Percentiles rank a stretch among this genome's conserved stretches.
These are phyloP conservation scores for Allomyces arbusculus DNA, from an alignment of 192 early-diverging fungal genomes.

Conservation along the genomic window DNA sequence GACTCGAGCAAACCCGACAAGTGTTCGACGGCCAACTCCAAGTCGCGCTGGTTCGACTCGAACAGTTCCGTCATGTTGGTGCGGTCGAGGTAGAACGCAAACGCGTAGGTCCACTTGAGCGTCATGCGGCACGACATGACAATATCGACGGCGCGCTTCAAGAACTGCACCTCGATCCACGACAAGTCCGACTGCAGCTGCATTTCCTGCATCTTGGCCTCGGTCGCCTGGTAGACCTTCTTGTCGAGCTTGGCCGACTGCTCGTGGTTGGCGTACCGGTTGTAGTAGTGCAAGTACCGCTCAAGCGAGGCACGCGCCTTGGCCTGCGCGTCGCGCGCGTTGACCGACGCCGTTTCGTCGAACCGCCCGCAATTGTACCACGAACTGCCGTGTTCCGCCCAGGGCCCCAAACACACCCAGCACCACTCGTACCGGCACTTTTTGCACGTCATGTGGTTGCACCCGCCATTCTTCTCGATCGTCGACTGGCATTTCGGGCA, in stretches of 20 bases:
- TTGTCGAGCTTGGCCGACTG: conserved; percentile 73
- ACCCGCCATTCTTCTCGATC: conserved; percentile 99
- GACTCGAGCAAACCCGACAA: conserved; percentile 81
- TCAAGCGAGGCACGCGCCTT: conserved; percentile 73
- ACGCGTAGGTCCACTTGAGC: conserved; percentile 92
- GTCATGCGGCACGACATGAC: conserved; percentile 74
- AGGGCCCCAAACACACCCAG: conserved; percentile 97
- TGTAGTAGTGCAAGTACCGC: conserved; percentile 94
- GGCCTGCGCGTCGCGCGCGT: conserved; percentile 68
- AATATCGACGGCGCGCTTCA: conserved; percentile 75
- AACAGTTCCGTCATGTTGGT: conserved; percentile 80
- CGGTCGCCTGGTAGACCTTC: conserved; percentile 63
- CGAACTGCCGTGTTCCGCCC: conserved; percentile 83
- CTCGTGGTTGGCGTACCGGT: conserved; percentile 93
- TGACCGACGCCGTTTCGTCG: conserved; percentile 70
- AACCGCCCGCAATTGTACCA: conserved; percentile 98
- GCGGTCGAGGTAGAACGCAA: conserved; percentile 79
- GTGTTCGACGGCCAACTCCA: conserved; percentile 95
- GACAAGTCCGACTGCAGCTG: conserved; percentile 70
- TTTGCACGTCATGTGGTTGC: conserved; percentile 99
- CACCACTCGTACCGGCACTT: conserved; percentile 97
- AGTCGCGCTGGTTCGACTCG: conserved; percentile 92
- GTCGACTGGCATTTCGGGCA: conserved; percentile 84
- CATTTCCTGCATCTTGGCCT: conserved; percentile 90
- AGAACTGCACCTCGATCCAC: conserved; percentile 98